phyloP scores from a whole-genome alignment of 495 filamentous ascomycete species.

The Glarea lozoyensis region DNA sequence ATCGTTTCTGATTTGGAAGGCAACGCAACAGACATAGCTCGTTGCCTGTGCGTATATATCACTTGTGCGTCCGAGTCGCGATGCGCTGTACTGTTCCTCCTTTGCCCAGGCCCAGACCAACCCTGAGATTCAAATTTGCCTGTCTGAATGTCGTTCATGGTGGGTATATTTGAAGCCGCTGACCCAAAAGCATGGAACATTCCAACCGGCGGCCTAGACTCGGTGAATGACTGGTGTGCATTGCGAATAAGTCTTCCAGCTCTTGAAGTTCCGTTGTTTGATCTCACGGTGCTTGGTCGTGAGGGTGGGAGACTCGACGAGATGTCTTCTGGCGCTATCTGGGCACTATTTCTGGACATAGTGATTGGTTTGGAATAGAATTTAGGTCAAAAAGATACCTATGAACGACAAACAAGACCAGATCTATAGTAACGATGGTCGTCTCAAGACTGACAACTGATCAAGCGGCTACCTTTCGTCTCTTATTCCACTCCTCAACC shows the following conservation, averaged over 20 bases:
- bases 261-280: constrained; percentile 3
- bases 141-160: constrained; percentile 11
- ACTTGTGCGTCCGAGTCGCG: constrained; percentile 7
- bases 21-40: constrained; percentile 3
- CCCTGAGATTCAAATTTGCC: constrained; percentile 15
- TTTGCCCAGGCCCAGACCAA: constrained; percentile 16
- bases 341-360: too few relatives aligned
- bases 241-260: constrained; percentile 24
- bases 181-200: constrained; percentile 44
- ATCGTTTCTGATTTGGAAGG: constrained; percentile 3
- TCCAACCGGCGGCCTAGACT: constrained; percentile 39
- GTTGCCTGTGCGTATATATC: background rate
- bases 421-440: background rate
- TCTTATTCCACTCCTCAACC: too few relatives aligned
- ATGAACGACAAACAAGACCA: background rate
- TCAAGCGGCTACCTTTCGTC: background rate
- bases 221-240: constrained; percentile 33
- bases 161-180: constrained; percentile 21
- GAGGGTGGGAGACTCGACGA: background rate
- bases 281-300: background rate
- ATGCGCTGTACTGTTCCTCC: constrained; percentile 14
- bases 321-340: background rate
- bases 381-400: background rate
- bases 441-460: background rate
- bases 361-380: background rate